Evolutionary conservation across 192 early-diverging fungal species (phyloP).

Genomic region (Gigaspora rosea): DNA sequence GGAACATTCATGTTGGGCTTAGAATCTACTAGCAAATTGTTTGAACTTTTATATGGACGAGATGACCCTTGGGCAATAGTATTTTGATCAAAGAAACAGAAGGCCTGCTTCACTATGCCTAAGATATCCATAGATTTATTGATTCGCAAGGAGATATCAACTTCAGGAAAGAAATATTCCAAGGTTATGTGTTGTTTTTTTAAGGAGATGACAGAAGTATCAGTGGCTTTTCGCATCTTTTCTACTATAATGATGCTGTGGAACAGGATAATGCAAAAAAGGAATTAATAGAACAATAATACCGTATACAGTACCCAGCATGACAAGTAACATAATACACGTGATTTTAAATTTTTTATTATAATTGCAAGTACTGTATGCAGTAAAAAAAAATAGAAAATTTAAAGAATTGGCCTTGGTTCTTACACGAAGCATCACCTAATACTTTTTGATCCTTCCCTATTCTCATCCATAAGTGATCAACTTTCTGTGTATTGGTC

Average conservation of each 20-base stretch:
- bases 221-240: no score
- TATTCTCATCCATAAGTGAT: no score
- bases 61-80: constrained; percentile 7
- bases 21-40: constrained; percentile 8
- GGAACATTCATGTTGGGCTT: constrained; percentile 19
- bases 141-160: not conserved
- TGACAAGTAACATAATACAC: not conserved
- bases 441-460: no score
- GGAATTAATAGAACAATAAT: not conserved
- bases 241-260: not conserved
- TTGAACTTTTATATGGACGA: constrained; percentile 31
- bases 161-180: not conserved
- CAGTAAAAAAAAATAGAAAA: constrained; percentile 4
- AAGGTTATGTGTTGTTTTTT: not conserved
- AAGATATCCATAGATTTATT: constrained; percentile 34
- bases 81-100: constrained; percentile 33
- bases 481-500: no score
- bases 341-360: not conserved
- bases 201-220: not conserved
- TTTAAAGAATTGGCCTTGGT: not conserved
- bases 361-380: not conserved
- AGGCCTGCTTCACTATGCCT: constrained; percentile 28
- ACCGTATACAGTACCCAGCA: no score
- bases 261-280: not conserved
- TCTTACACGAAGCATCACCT: not conserved